A percentile compares a stretch with the other conserved stretches of the same genome.
These are phyloP conservation scores for Mycena vulgaris DNA, from an alignment of 768 basidiomycete genomes.

Conservation along the genomic window DNA sequence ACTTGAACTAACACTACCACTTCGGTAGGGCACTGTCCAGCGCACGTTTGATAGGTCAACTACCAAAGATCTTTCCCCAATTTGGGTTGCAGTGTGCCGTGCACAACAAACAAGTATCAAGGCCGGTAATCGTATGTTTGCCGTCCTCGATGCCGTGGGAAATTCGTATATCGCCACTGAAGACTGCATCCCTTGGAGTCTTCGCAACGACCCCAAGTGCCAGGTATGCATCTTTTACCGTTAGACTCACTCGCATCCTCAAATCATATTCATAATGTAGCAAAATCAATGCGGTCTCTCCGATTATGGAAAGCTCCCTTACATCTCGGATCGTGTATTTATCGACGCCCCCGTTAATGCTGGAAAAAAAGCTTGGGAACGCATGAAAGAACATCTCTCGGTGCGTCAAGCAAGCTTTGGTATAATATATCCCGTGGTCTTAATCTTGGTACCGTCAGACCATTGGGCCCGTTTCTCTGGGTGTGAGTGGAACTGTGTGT, in stretches of 20 bases:
- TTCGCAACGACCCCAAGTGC: background rate
- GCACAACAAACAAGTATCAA: background rate
- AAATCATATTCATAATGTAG: background rate
- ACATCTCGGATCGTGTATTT: background rate
- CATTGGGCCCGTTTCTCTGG: background rate
- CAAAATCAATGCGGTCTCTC: conserved; percentile 1
- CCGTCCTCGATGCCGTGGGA: background rate
- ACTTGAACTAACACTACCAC: background rate
- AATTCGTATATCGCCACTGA: background rate
- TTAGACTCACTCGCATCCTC: background rate
- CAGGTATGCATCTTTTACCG: background rate
- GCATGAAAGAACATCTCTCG: background rate
- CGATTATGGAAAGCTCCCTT: conserved; percentile 1
- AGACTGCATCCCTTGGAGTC: conserved; percentile 3
- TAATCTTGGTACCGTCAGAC: background rate
- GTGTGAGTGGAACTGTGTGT: background rate
- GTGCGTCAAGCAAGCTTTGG: background rate
- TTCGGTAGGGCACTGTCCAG: background rate
- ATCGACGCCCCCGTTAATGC: background rate
- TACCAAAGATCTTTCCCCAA: conserved; percentile 14
- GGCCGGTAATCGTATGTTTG: background rate
- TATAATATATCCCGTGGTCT: too few relatives aligned
- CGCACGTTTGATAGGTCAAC: conserved; percentile 18
- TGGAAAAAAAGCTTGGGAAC: background rate
- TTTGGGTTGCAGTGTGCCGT: conserved; percentile 20